Conservation (phyloP, 2,329 filamentous ascomycete species). For the Alternaria conjuncta region DNA sequence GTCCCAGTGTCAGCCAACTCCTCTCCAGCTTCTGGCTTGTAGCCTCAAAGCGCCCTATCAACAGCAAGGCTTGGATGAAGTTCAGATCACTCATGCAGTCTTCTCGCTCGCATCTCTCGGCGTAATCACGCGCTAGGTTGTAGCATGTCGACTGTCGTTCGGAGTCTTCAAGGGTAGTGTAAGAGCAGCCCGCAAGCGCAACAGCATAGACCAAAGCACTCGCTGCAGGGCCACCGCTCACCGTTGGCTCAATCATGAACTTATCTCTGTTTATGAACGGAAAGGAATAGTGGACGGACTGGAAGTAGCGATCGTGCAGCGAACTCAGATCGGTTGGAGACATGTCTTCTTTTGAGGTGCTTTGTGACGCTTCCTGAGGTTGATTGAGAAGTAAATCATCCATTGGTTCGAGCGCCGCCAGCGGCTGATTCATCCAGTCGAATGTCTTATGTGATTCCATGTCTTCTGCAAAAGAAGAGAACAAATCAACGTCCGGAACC, state of each 20-base stretch:
- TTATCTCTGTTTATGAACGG: constrained; percentile 1
- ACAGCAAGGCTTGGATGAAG: background rate
- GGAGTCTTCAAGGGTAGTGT: background rate
- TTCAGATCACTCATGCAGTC: background rate
- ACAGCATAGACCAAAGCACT: constrained; percentile 1
- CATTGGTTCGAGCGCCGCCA: background rate
- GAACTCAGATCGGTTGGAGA: background rate
- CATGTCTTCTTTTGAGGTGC: background rate
- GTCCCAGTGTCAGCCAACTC: constrained; percentile 1
- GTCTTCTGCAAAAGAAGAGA: background rate
- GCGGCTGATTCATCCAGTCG: background rate
- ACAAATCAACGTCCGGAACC: background rate
- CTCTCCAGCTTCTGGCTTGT: constrained; percentile 1
- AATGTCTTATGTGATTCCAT: background rate
- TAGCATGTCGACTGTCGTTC: background rate
- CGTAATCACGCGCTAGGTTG: background rate
- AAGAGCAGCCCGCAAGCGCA: background rate
- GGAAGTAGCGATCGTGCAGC: background rate
- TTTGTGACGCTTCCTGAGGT: background rate
- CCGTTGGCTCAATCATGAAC: background rate
- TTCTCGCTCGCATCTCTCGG: background rate
- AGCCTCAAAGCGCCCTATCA: background rate
- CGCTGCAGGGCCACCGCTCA: background rate
- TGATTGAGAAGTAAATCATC: background rate
- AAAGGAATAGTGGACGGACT: background rate